Conservation (phyloP, 2,329 filamentous ascomycete genomes). For the Cercospora berteroae region DNA sequence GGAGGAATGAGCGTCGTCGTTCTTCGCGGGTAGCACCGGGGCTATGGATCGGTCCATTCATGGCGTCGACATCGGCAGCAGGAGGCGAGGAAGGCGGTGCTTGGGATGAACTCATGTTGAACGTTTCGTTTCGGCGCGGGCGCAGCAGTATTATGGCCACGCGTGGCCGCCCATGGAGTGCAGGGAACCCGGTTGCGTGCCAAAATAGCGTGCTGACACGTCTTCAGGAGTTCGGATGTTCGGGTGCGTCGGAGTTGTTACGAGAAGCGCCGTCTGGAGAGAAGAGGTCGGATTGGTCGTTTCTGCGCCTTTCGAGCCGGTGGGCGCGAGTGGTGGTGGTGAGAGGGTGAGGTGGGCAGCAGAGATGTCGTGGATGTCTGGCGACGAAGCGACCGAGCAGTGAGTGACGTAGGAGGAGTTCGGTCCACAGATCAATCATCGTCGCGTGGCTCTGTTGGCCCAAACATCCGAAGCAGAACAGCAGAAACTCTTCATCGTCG, state of each 20-base stretch:
- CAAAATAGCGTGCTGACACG: conserved; percentile 9
- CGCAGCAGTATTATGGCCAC: not conserved
- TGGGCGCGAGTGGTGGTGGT: not conserved
- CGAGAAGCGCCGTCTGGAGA: not conserved
- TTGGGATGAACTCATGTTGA: conserved; percentile 5
- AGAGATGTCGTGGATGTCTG: not conserved
- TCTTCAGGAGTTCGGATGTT: not conserved
- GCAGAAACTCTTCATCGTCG: not conserved
- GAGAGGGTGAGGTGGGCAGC: not conserved
- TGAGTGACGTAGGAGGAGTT: not conserved
- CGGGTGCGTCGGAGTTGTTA: not conserved
- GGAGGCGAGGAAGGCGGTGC: not conserved
- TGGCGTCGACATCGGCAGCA: not conserved
- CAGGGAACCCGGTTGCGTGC: not conserved
- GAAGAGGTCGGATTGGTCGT: accelerated
- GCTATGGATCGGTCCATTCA: not conserved
- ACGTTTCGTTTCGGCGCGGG: not conserved
- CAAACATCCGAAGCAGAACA: not conserved
- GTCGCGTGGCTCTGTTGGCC: not conserved
- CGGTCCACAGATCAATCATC: not conserved
- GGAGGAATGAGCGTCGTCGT: conserved; percentile 12
- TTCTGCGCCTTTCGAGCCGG: not conserved
- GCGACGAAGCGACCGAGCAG: not conserved
- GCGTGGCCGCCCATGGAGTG: not conserved
- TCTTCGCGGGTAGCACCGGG: not conserved